Evolutionary conservation across 805 yeast species (phyloP), one percentile per base, ranked within the genome.

Genomic region (Komagataella pastoris): DNA sequence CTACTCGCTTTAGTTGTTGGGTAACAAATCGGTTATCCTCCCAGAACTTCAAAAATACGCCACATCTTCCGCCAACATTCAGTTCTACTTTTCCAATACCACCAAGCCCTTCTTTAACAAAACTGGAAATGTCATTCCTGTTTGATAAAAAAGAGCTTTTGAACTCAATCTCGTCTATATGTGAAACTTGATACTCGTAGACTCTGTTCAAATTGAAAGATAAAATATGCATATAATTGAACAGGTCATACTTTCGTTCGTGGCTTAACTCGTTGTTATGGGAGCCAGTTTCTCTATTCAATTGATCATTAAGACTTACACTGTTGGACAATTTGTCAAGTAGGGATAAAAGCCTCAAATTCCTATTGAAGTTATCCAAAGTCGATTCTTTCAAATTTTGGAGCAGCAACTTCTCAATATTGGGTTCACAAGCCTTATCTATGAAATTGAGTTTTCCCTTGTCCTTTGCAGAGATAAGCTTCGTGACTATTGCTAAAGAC

Each of bases 11-110:
- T 4, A 62, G 50, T 54, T 53, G n/a, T 56, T 47, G 47, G 49
- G 58, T 60, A 5, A 62, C 51, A 51, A 55, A 59, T 47, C 68
- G 53, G 53, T 61, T 60, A 51, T 62, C 66, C 43, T 62, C 62
- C 70, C 70, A 66, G 17, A 59, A 57, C 48, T 64, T 61, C 17
- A 65, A 43, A 53, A 65, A 66, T 6, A 65, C 54, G 1, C 70
- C 70, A 45, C 65, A 64, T 51, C 61, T 62, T 43, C 60, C 61
- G 44, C 58, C 53, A 44, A 58, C 60, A 51, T 65, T 65, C 23
- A 60, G 50, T 45, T 60, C 43, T 1, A 65, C 52, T 47, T 55
- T 53, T 2, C 69, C 69, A 7, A 63, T 51, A 1, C 68, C 67
- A 7, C 21, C 18, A 46, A 52, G 49, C 5, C 66, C 63, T 43